phyloP scores from a whole-genome alignment of 2,329 filamentous ascomycete species.

The Alternaria angustiovoidea region DNA sequence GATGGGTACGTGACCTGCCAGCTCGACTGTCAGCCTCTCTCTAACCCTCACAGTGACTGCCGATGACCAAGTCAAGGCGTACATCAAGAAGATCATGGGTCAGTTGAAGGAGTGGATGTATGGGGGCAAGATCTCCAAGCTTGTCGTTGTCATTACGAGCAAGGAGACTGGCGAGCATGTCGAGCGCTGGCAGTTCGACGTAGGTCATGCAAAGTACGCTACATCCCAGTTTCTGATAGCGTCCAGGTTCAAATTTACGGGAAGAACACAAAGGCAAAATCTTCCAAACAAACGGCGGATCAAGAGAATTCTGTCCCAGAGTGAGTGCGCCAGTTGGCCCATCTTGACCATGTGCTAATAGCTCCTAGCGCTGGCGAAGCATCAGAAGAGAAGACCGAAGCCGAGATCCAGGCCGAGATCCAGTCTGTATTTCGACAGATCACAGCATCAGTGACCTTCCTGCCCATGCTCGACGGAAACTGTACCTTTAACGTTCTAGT shows the following conservation, averaged over 20 bases:
- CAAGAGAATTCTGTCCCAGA: conserved; percentile 73
- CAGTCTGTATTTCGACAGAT: conserved; percentile 98
- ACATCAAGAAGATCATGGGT: conserved; percentile 99
- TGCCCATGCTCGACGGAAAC: conserved; percentile 90
- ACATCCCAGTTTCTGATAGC: conserved; percentile 40
- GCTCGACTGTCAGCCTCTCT: not conserved
- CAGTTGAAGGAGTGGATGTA: conserved; percentile 99
- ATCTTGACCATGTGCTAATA: conserved; percentile 29
- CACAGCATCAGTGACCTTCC: conserved; percentile 94
- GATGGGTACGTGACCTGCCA: conserved; percentile 68
- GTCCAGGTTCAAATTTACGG: conserved; percentile 66
- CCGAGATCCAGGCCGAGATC: conserved; percentile 94
- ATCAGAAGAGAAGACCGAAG: conserved; percentile 79
- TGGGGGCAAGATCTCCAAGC: conserved; percentile 93
- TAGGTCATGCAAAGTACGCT: conserved; percentile 53
- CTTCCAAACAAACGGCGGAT: conserved; percentile 62
- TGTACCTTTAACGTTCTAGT: conserved; percentile 99
- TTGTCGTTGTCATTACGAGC: conserved; percentile 95
- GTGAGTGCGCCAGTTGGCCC: conserved; percentile 51
- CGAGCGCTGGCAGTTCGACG: conserved; percentile 98
- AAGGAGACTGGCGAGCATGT: conserved; percentile 97
- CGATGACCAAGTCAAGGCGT: conserved; percentile 97
- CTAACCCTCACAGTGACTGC: conserved; percentile 71
- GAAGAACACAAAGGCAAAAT: conserved; percentile 59
- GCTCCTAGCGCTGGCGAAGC: conserved; percentile 35